Base-by-base conservation (phyloP, 208 protist species). In the Leishmania turanica region DNA sequence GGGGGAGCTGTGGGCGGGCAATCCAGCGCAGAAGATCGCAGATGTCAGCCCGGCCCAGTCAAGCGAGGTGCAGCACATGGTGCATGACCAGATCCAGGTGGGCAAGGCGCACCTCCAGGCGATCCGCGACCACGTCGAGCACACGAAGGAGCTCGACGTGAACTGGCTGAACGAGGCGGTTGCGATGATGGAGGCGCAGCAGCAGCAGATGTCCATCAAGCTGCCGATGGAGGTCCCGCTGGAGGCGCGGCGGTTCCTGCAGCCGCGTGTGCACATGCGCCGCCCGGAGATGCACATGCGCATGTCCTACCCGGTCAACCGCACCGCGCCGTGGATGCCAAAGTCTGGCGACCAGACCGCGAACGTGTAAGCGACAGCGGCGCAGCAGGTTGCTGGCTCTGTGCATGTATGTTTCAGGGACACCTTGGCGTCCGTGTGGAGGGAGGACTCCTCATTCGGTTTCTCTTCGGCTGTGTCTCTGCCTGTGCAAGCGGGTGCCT, bases 1-100 rank as follows among this genome's bases (percentile, higher is more conserved):
- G 9, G 94, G 95, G 0, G 96, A 98, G 88, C 81, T 98, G 31
- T 98, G 96, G 96, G 95, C 94, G 2, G 96, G 96, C 42, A 92
- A 93, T 69, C 95, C 96, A 15, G 94, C 95, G 34, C 88, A 94
- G 80, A 97, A 98, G 85, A 84, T 98, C 21, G 89, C 77, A 21
- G 94, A 98, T 45, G 92, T 98, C 31, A 93, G 83, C 70, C 54
- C 87, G 2, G 92, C 90, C 71, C 92, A 98, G 90, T 81, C 78
- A 34, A 78, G 64, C 15, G 92, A 96, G 78, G 80, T 96, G 53
- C 69, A 89, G 53, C 87, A 94, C 84, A 85, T 96, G 47, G 78
- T 96, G n/a, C 93, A 96, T 60, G 85, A 93, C 24, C 88, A 94
- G 56, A 83, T 95, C 15, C 51, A 49, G 8, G 81, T 79, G 17